A percentile compares a stretch with the other conserved stretches of the same genome.
These are phyloP conservation scores for Dryas integrifolia DNA, from an alignment of 331 rosid species.

Conservation along the genomic window DNA sequence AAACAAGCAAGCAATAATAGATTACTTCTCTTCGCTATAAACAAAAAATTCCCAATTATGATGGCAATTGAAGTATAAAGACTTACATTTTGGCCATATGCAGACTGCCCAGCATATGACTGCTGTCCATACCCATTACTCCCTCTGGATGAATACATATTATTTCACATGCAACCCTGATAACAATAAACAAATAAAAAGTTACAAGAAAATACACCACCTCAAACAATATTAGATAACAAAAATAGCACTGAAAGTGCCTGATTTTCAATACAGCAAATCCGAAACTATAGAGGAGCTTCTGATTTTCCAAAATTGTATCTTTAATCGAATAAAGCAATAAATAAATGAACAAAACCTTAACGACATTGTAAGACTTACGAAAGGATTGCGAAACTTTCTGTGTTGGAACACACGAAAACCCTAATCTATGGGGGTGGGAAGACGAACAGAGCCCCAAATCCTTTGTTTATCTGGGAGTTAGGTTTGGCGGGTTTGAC, in stretches of 20 bases:
- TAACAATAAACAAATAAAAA: constrained; percentile 1
- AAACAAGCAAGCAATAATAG: no score
- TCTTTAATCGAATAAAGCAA: background rate
- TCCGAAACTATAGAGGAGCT: background rate
- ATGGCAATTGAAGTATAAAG: background rate
- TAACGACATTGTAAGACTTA: background rate
- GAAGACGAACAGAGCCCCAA: constrained; percentile 1
- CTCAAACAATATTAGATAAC: constrained; percentile 1
- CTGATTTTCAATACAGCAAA: background rate
- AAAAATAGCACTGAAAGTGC: background rate
- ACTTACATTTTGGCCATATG: constrained; percentile 72
- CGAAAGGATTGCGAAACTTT: constrained; percentile 1
- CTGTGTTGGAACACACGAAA: constrained; percentile 17
- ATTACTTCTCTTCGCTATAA: no score
- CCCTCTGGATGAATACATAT: constrained; percentile 88
- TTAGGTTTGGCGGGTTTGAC: background rate
- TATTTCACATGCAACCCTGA: constrained; percentile 32
- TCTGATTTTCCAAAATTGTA: background rate
- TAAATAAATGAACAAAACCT: background rate
- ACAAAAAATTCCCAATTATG: background rate
- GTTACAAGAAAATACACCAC: constrained; percentile 16
- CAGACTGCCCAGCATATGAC: constrained; percentile 78
- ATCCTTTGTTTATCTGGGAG: constrained; percentile 10
- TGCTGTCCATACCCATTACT: constrained; percentile 75
- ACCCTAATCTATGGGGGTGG: constrained; percentile 18